Conservation (phyloP, 495 filamentous ascomycete genomes). For the Hypoxylon fuscum region DNA sequence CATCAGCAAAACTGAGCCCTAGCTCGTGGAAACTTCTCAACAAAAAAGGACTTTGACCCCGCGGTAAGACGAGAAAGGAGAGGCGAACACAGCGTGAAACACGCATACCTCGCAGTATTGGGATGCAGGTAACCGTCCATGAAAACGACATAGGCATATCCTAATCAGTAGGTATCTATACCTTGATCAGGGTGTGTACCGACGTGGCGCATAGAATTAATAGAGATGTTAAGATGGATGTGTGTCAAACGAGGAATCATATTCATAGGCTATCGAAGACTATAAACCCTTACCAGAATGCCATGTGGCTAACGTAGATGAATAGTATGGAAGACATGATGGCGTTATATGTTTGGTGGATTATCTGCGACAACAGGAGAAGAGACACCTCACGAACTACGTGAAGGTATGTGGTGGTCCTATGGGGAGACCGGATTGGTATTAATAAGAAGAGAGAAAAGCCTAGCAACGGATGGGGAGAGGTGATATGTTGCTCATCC, state of each 20-base stretch:
- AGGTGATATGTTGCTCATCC: too few relatives aligned
- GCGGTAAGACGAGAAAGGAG: slow-evolving; percentile 11
- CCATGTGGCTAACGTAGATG: slow-evolving; percentile 29
- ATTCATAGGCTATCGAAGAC: slow-evolving; percentile 22
- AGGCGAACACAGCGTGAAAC: slow-evolving; percentile 34
- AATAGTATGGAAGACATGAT: slow-evolving; percentile 19
- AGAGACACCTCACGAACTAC: slow-evolving; percentile 27
- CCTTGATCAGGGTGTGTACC: slow-evolving; percentile 7
- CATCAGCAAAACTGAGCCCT: slow-evolving; percentile 28
- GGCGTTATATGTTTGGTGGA: slow-evolving; percentile 22
- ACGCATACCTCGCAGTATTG: slow-evolving; percentile 39
- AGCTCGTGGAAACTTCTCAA: slow-evolving; percentile 24
- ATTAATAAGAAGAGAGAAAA: slow-evolving; percentile 25
- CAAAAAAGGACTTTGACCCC: slow-evolving; percentile 14
- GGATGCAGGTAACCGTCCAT: slow-evolving; percentile 39
- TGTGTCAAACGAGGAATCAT: slow-evolving; percentile 17
- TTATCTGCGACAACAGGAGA: slow-evolving; percentile 29
- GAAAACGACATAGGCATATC: slow-evolving; percentile 12
- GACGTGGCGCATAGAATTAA: slow-evolving; percentile 16
- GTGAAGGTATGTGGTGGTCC: slow-evolving; percentile 34
- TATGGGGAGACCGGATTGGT: slow-evolving; percentile 20
- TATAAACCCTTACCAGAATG: slow-evolving; percentile 20
- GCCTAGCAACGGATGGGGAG: slow-evolving; percentile 6
- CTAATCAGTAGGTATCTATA: neutral
- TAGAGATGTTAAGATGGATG: slow-evolving; percentile 14